Conservation (phyloP, 2,329 filamentous ascomycete species). For the Calycina herbarum region DNA sequence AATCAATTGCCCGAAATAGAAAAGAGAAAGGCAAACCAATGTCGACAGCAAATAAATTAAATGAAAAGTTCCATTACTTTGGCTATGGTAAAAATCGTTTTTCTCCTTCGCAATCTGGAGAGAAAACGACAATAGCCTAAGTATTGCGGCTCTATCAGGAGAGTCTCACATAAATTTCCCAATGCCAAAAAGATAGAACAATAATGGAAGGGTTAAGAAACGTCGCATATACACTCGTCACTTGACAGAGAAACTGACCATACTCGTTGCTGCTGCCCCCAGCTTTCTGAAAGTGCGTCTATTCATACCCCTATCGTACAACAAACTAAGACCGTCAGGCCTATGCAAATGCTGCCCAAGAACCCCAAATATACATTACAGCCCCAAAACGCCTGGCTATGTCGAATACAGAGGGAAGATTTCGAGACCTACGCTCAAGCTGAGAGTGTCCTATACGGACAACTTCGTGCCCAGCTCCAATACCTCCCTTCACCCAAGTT, state of each 20-base stretch:
- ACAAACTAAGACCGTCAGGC: conserved; percentile 22
- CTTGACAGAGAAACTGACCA: background rate
- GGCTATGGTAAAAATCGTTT: too few species aligned
- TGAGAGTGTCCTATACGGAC: conserved; percentile 13
- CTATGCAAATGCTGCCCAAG: conserved; percentile 30
- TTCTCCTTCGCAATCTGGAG: too few species aligned
- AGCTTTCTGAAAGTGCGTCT: conserved; percentile 2
- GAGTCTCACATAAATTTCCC: too few species aligned
- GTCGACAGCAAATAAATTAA: too few species aligned
- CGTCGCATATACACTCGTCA: background rate
- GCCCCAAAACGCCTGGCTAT: conserved; percentile 39
- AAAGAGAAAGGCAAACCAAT: too few species aligned
- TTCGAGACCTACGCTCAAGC: conserved; percentile 27
- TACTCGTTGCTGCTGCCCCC: background rate
- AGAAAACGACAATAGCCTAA: too few species aligned
- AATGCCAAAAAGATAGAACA: too few species aligned
- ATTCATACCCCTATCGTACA: conserved; percentile 32
- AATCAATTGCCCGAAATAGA: too few species aligned
- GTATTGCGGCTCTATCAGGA: too few species aligned
- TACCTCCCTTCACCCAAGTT: conserved; percentile 9
- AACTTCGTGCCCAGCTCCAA: conserved; percentile 16
- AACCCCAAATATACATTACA: conserved; percentile 30
- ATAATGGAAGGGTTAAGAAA: background rate
- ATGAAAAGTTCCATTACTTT: too few species aligned
- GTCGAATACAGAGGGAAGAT: conserved; percentile 38